These are phyloP conservation scores for Entophlyctis helioformis DNA, from an alignment of 192 early-diverging fungal species.

Conservation along the genomic window DNA sequence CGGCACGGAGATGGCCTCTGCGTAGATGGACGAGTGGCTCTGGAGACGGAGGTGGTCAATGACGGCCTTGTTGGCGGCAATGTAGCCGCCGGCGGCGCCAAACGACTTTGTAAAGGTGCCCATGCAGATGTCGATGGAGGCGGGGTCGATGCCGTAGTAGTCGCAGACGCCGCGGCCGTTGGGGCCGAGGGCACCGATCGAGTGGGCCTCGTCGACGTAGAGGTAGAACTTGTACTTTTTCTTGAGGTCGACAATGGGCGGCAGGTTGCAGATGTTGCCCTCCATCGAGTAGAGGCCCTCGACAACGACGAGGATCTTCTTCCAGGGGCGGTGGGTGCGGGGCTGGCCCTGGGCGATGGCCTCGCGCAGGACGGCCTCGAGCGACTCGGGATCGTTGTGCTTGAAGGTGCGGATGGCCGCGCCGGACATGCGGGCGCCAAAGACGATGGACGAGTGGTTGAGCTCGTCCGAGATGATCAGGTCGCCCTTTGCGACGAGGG, in stretches of 20 bases:
- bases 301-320: slow-evolving; percentile 94
- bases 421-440: slow-evolving; percentile 85
- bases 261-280: slow-evolving; percentile 79
- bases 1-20: slow-evolving; percentile 75
- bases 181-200: slow-evolving; percentile 86
- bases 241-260: slow-evolving; percentile 78
- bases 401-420: slow-evolving; percentile 86
- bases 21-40: slow-evolving; percentile 78
- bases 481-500: slow-evolving; percentile 70
- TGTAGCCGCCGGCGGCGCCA: slow-evolving; percentile 93
- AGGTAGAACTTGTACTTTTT: slow-evolving; percentile 91
- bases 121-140: slow-evolving; percentile 88
- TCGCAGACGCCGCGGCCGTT: slow-evolving; percentile 93
- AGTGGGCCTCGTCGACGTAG: slow-evolving; percentile 96
- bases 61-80: slow-evolving; percentile 61
- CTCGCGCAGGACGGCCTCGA: slow-evolving; percentile 71
- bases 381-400: slow-evolving; percentile 74
- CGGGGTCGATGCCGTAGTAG: slow-evolving; percentile 84
- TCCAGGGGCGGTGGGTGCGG: slow-evolving; percentile 95
- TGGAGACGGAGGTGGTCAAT: slow-evolving; percentile 70
- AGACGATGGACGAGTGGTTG: slow-evolving; percentile 89
- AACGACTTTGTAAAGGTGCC: slow-evolving; percentile 97
- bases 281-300: slow-evolving; percentile 99
- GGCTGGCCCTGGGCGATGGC: slow-evolving; percentile 93
- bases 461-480: slow-evolving; percentile 92